These are phyloP conservation scores for Microthlaspi erraticum DNA, from an alignment of 345 rosid species.

Conservation along the genomic window DNA sequence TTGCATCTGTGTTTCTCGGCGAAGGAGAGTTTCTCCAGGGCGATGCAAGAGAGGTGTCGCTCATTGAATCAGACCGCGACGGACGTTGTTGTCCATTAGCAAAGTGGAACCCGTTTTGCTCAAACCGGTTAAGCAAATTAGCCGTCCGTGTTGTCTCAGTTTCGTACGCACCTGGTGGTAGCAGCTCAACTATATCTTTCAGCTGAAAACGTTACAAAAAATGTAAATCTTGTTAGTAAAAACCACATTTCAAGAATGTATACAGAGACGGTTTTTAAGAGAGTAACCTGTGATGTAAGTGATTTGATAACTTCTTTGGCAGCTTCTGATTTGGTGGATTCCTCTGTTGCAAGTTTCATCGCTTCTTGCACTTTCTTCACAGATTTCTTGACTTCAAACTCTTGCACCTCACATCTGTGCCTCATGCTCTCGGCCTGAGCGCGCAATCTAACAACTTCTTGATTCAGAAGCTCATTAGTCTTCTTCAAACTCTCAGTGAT, in stretches of 20 bases:
- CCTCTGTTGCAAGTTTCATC: conserved; percentile 69
- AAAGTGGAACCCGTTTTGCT: conserved; percentile 66
- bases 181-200: conserved; percentile 84
- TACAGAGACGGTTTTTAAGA: not conserved
- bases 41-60: conserved; percentile 57
- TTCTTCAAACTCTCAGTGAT: conserved; percentile 88
- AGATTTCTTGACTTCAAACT: conserved; percentile 79
- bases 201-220: conserved; percentile 53
- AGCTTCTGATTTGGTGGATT: conserved; percentile 81
- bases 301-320: conserved; percentile 97
- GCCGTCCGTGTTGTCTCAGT: conserved; percentile 54
- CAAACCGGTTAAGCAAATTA: conserved; percentile 63
- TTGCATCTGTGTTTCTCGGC: conserved; percentile 52
- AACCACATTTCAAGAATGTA: not conserved
- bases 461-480: conserved; percentile 89
- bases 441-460: conserved; percentile 87
- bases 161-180: conserved; percentile 74
- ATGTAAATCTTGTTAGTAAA: conserved; percentile 1
- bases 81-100: conserved; percentile 67
- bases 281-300: conserved; percentile 81
- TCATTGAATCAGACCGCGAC: conserved; percentile 67
- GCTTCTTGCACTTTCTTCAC: conserved; percentile 87
- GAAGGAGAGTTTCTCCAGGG: conserved; percentile 50
- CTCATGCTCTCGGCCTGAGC: conserved; percentile 84
- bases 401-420: conserved; percentile 85